Evolutionary conservation across 2,329 filamentous ascomycete species (phyloP), one percentile per base, ranked within the genome.

Genomic region (Fonsecaea nubica): DNA sequence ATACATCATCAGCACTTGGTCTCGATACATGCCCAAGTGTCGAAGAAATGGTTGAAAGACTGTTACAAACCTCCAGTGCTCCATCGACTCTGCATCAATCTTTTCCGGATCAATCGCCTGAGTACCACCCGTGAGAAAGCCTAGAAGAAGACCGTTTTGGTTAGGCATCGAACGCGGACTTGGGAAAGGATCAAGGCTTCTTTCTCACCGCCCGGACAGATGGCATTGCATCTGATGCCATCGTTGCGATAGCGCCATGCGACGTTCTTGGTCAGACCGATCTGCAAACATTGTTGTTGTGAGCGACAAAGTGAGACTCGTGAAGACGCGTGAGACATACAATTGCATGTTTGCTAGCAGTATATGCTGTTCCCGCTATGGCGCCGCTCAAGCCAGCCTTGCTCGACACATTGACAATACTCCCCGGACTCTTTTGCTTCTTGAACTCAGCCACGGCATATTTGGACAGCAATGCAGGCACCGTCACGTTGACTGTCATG

Each of bases 221-320:
- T 75, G 1, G 80, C 82, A 36, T 86, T 80, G 68, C 79, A 81
- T 58, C 82, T 80, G 66, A 89, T 84, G 30, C 85, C 85, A 75
- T 83, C 82, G 35, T 77, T 76, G 1, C 81, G 82, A 71, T 89
- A 89, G 72, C 80, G 85, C 0, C 81, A 80, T 2, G 85, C 86
- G 12, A 84, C 88, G 75, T 85, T 87, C 75, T 84, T 85, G 12
- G 84, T 86, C 66, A 87, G 79, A 7, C 81, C 58, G 8, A 53
- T 50, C 58, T 58, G 55, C 25, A 25, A 25, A 3, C 25, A 25
- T 25, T 25, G 2, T n/a, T n/a, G n/a, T 25, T 25, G 25, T 25
- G 25, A 25, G 25, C 25, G 25, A 25, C 25, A 25, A 25, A 2
- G 25, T 25, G 1, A 25, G 21, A 25, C 21, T 25, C 21, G 21